Percentiles rank a stretch among this genome's conserved stretches.
phyloP scores from a whole-genome alignment of 176 grass and related monocot species.

The Zoysia pacifica region DNA sequence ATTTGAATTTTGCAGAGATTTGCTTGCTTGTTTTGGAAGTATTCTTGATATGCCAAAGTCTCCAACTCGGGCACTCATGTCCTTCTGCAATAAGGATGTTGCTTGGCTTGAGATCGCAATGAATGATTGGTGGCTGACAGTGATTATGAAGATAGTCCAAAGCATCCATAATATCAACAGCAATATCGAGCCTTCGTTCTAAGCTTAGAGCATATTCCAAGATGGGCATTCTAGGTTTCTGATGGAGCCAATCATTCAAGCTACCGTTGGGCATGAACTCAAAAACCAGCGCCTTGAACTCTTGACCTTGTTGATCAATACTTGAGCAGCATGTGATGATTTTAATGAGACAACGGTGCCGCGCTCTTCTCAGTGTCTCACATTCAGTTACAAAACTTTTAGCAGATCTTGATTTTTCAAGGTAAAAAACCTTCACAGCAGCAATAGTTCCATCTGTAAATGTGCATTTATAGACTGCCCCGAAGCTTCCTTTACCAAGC shows the following conservation, averaged over 20 bases:
- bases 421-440: neutral
- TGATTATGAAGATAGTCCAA: neutral
- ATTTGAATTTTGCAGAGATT: neutral
- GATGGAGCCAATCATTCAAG: neutral
- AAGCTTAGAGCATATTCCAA: neutral
- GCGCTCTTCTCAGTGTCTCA: neutral
- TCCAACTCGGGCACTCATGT: neutral
- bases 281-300: neutral
- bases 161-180: neutral
- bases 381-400: neutral
- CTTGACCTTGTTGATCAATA: neutral
- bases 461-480: neutral
- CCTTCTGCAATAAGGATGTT: neutral
- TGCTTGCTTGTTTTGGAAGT: neutral
- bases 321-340: neutral
- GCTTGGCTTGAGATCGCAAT: neutral
- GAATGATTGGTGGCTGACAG: neutral
- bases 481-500: neutral
- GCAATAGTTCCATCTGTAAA: neutral
- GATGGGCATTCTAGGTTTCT: neutral
- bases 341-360: neutral
- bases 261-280: neutral
- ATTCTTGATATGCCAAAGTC: neutral
- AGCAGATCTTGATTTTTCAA: neutral
- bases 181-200: neutral